A percentile compares a stretch with the other conserved stretches of the same genome.
Evolutionary conservation across 2,329 filamentous ascomycete species (phyloP).

Genomic region (Bertia moriformis): DNA sequence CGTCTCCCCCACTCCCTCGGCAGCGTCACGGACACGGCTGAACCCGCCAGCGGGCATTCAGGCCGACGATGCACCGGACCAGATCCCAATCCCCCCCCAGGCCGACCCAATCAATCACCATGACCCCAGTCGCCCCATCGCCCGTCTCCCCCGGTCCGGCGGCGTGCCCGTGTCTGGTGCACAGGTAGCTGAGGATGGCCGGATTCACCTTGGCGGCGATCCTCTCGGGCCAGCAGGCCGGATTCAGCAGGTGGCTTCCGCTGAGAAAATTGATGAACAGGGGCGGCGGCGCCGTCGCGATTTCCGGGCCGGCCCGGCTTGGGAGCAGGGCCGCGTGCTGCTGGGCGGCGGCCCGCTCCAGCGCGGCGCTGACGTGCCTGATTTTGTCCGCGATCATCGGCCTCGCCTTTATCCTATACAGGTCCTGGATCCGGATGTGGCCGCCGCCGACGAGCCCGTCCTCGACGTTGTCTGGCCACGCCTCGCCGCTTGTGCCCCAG

Average conservation of each 20-base stretch:
- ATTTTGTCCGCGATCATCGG: conserved; percentile 73
- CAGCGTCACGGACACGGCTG: too few relatives aligned
- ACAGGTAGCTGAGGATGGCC: conserved; percentile 49
- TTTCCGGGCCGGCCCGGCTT: conserved; percentile 2
- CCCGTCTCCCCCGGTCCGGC: conserved; percentile 38
- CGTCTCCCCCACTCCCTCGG: conserved; percentile 12
- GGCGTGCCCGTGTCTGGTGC: conserved; percentile 35
- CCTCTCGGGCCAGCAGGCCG: conserved; percentile 81
- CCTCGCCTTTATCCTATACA: conserved; percentile 71
- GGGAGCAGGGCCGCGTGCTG: conserved; percentile 6
- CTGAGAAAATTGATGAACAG: conserved; percentile 84
- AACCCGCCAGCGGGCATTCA: conserved; percentile 61
- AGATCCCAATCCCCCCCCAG: conserved; percentile 80
- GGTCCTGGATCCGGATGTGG: conserved; percentile 77
- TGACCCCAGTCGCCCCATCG: conserved; percentile 69
- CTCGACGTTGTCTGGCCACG: conserved; percentile 80
- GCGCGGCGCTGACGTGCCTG: conserved; percentile 55
- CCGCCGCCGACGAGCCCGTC: conserved; percentile 58
- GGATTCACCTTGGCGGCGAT: conserved; percentile 83
- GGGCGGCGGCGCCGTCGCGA: conserved; percentile 27
- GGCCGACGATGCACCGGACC: conserved; percentile 71
- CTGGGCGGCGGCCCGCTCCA: conserved; percentile 53
- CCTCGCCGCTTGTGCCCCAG: conserved; percentile 44
- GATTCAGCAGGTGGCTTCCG: conserved; percentile 87
- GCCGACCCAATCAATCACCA: conserved; percentile 91